phyloP scores from a whole-genome alignment of 192 early-diverging fungal genomes.

The Phlyctochytrium planicorne region DNA sequence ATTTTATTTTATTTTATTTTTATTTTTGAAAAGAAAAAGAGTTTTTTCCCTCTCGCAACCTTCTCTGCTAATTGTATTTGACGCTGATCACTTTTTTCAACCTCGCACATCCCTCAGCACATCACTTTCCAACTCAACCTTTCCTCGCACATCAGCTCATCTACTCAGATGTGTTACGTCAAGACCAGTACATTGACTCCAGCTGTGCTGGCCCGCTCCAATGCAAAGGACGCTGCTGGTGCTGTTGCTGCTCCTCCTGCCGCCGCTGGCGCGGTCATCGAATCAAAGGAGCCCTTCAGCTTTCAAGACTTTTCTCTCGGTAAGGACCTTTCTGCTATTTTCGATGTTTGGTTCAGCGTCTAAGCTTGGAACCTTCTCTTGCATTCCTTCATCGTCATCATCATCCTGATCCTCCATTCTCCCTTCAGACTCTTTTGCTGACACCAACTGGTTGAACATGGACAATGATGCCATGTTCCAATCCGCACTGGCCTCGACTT shows the following conservation, averaged over 20 bases:
- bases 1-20: too few relatives aligned
- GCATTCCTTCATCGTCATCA: not conserved
- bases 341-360: not conserved
- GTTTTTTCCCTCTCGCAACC: too few relatives aligned
- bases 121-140: not conserved
- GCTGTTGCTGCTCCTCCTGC: too few relatives aligned
- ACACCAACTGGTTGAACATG: not conserved
- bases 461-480: not conserved
- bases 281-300: not conserved
- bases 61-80: too few relatives aligned
- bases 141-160: not conserved
- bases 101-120: too few relatives aligned
- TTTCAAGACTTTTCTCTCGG: too few relatives aligned
- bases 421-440: too few relatives aligned
- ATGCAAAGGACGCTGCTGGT: too few relatives aligned
- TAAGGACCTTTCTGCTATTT: not conserved
- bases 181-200: not conserved
- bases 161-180: not conserved
- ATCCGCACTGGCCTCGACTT: not conserved
- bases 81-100: too few relatives aligned
- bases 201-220: not conserved
- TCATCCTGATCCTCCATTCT: too few relatives aligned
- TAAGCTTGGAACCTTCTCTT: not conserved
- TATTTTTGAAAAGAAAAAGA: too few relatives aligned
- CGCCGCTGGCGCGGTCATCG: not conserved